phyloP scores from a whole-genome alignment of 202 grass and related monocot genomes.

The Thinopyrum obtusiflorum region DNA sequence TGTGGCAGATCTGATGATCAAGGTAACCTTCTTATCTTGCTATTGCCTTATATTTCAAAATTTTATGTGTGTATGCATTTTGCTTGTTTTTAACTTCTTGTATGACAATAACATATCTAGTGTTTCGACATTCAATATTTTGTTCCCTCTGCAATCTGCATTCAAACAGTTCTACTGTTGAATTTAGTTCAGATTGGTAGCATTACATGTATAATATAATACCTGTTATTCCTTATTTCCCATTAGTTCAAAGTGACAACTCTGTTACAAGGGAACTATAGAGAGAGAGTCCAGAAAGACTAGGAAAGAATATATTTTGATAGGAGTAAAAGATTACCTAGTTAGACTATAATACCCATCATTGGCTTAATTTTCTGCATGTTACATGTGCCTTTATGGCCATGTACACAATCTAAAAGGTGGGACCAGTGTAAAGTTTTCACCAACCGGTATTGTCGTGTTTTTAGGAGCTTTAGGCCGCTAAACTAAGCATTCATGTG shows the following conservation, averaged over 20 bases:
- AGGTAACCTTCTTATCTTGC: slow-evolving; percentile 54
- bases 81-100: neutral
- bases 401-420: neutral
- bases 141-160: slow-evolving; percentile 3
- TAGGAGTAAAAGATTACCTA: neutral
- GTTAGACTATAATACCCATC: neutral
- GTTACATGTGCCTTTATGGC: slow-evolving; percentile 1
- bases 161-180: slow-evolving; percentile 1
- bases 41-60: slow-evolving; percentile 10
- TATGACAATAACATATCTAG: neutral
- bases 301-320: neutral
- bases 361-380: neutral
- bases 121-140: slow-evolving; percentile 5
- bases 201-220: slow-evolving; percentile 11
- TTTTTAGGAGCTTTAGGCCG: neutral
- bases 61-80: slow-evolving; percentile 20
- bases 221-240: slow-evolving; percentile 2
- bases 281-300: neutral
- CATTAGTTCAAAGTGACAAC: neutral
- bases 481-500: slow-evolving; percentile 20
- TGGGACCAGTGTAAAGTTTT: neutral
- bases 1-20: slow-evolving; percentile 75
- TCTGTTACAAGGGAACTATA: slow-evolving; percentile 2
- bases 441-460: neutral
- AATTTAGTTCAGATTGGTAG: slow-evolving; percentile 17